Percentiles rank a stretch among this genome's conserved stretches.
Conservation (phyloP, 106 monocot genomes). For the Dendrobium nobile region DNA sequence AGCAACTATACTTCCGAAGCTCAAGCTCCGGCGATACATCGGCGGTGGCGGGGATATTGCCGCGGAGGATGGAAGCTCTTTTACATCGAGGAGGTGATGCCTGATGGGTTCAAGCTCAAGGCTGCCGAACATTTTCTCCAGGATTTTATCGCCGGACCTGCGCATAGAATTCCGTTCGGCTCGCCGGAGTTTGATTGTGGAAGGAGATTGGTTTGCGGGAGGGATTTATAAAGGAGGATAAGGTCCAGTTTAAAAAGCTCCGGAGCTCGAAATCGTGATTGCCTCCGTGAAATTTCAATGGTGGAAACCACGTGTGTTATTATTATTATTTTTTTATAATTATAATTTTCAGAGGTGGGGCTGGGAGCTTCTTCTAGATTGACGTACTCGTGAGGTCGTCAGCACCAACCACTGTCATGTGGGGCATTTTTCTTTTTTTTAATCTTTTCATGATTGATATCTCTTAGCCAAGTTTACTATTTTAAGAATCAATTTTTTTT, state of each 20-base stretch:
- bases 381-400: too few species aligned
- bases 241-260: not conserved
- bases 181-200: not conserved
- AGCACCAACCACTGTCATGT: too few species aligned
- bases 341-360: too few species aligned
- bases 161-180: not conserved
- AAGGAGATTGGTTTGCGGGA: not conserved
- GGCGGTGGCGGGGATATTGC: not conserved
- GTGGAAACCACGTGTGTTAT: not conserved
- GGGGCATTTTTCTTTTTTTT: too few species aligned
- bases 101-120: not conserved
- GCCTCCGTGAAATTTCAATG: not conserved
- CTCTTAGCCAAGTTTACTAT: too few species aligned
- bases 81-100: not conserved
- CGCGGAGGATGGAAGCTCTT: not conserved
- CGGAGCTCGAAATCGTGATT: not conserved
- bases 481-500: too few species aligned
- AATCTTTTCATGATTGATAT: too few species aligned
- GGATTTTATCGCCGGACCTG: not conserved
- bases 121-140: not conserved
- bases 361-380: too few species aligned
- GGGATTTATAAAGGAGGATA: not conserved
- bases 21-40: constrained; percentile 38
- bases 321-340: not conserved
- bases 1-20: constrained; percentile 67